Evolutionary conservation across 2,329 filamentous ascomycete genomes (phyloP), one percentile per base, ranked within the genome.

Genomic region (Sporothrix brunneoviolacea): DNA sequence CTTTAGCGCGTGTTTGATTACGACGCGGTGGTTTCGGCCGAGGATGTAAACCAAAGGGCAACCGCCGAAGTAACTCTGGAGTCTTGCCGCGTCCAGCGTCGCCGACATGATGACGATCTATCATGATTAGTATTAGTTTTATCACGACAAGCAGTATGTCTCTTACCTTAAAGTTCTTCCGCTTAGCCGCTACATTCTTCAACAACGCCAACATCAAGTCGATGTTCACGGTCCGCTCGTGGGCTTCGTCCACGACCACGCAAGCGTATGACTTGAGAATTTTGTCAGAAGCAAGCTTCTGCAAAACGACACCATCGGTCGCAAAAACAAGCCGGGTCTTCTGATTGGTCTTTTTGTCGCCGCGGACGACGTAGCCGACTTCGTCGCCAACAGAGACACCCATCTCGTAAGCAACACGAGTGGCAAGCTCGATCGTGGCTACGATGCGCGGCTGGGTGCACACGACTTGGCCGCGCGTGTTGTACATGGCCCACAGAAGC

Each of bases 381-480:
- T 50, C 40, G 22, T 49, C 46, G 7, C 46, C 37, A 30, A 35
- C n/a, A 12, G 8, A 10, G 19, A 42, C 46, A 19, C 35, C 37
- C 36, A 48, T 35, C 36, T 48, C 37, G 19, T 48, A 12, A 15
- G 36, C 24, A 37, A 33, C 36, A 16, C 46, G 27, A 9, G n/a
- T 22, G 28, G 37, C 16, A 12, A 35, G 27, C 21, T 13, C 18
- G 8, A 9, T 47, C 9, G 44, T 19, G 5, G 32, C 44, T 12
- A 38, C 15, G 13, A 21, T 8, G 19, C 36, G 45, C 12, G 45
- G 45, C 36, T 48, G 45, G 22, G 36, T 48, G 28, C 45, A 48
- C 13, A 24, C 45, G 22, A 48, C 28, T 16, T 41, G 8, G 21
- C 39, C 35, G 15, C 45, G 36, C 10, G 24, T 40, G 18, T 35